Evolutionary conservation across 768 basidiomycete species (phyloP).

Genomic region (Podaxis rugospora): DNA sequence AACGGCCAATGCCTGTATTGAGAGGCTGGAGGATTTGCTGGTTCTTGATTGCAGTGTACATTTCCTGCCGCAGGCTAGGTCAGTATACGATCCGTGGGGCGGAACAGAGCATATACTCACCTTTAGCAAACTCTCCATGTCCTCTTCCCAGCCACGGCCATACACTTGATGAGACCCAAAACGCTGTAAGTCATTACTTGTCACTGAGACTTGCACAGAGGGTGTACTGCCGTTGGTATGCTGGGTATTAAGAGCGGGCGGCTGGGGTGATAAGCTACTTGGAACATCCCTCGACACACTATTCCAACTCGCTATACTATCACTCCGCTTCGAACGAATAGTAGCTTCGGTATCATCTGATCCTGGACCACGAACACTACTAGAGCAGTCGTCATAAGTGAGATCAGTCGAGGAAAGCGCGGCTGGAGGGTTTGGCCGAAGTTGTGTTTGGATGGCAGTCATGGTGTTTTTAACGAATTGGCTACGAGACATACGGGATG

Average conservation of each 20-base stretch:
- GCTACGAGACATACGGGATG: slow-evolving; percentile 82
- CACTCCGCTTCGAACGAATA: slow-evolving; percentile 68
- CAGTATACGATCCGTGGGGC: not conserved
- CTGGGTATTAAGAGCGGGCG: slow-evolving; percentile 22
- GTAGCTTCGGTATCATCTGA: slow-evolving; percentile 56
- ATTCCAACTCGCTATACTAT: slow-evolving; percentile 82
- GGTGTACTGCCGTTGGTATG: slow-evolving; percentile 60
- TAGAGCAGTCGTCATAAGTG: slow-evolving; percentile 57
- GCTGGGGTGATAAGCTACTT: slow-evolving; percentile 30
- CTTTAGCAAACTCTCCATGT: slow-evolving; percentile 85
- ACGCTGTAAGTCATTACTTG: slow-evolving; percentile 23
- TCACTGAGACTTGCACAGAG: slow-evolving; percentile 52
- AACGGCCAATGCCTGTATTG: slow-evolving; percentile 38
- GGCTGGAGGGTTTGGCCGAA: slow-evolving; percentile 48
- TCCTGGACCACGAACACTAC: slow-evolving; percentile 51
- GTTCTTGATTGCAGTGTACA: slow-evolving; percentile 88
- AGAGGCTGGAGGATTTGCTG: slow-evolving; percentile 88
- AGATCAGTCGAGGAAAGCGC: slow-evolving; percentile 57
- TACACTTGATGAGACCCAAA: slow-evolving; percentile 34
- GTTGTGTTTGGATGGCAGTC: slow-evolving; percentile 75
- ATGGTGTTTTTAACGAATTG: slow-evolving; percentile 95
- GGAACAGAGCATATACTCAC: not conserved
- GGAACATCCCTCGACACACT: slow-evolving; percentile 63
- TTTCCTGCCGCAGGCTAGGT: slow-evolving; percentile 54
- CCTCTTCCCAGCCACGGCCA: slow-evolving; percentile 75